Percentiles rank a stretch among this genome's conserved stretches.
Evolutionary conservation across 805 yeast genomes (phyloP).

Genomic region (Yarrowia bubula): DNA sequence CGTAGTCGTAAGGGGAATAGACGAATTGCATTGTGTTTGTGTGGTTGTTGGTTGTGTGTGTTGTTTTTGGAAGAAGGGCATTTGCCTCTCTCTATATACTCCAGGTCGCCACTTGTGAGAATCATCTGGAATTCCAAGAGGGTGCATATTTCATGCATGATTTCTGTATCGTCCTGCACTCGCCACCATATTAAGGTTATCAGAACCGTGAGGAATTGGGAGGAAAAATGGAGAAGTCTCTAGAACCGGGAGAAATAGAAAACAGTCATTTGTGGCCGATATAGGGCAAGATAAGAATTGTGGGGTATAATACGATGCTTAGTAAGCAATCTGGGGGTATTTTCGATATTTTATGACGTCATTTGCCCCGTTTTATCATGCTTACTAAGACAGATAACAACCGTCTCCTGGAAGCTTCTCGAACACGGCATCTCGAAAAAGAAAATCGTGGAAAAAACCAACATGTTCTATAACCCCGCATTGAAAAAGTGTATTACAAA

Average conservation of each 20-base stretch:
- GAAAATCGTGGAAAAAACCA: no score
- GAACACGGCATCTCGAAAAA: no score
- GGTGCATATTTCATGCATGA: background rate
- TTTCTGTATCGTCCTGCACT: background rate
- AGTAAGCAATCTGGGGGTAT: no score
- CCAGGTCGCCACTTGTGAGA: background rate
- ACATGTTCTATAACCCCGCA: no score
- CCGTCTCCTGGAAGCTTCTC: no score
- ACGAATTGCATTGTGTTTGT: conserved; percentile 5
- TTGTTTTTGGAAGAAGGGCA: background rate
- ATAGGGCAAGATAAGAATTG: background rate
- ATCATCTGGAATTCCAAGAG: background rate
- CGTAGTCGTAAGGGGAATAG: conserved; percentile 12
- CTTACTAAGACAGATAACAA: no score
- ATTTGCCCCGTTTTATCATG: no score
- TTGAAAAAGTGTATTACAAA: no score
- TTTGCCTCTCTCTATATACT: background rate
- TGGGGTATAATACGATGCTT: background rate
- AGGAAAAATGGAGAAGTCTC: background rate
- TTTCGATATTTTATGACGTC: no score
- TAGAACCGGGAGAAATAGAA: background rate
- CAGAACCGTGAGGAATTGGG: background rate
- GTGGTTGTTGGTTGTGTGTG: background rate
- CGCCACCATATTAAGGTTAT: conserved; percentile 17
- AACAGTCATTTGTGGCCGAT: background rate